These are phyloP conservation scores for Penicillium digitatum DNA, from an alignment of 2,329 filamentous ascomycete species.

Conservation along the genomic window DNA sequence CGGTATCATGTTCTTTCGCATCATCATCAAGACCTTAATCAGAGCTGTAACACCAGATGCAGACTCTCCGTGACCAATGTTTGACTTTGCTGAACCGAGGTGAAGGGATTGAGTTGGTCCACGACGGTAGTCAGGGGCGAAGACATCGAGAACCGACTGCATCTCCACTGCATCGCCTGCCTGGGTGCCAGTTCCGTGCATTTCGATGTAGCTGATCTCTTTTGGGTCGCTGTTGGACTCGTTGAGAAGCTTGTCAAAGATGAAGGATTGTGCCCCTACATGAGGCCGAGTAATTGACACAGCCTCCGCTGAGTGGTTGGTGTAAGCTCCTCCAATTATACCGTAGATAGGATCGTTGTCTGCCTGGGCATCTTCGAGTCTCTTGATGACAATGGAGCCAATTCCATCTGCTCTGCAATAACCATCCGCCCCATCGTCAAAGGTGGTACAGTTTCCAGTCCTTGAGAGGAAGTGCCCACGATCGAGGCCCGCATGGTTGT, in stretches of 20 bases:
- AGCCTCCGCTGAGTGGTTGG: constrained; percentile 77
- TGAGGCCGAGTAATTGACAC: constrained; percentile 83
- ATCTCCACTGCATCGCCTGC: constrained; percentile 81
- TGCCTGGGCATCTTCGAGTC: constrained; percentile 70
- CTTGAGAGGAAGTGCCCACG: constrained; percentile 75
- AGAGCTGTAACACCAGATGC: constrained; percentile 51
- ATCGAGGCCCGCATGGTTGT: constrained; percentile 71
- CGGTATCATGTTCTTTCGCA: constrained; percentile 34
- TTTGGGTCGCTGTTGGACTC: constrained; percentile 70
- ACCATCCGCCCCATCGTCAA: constrained; percentile 74
- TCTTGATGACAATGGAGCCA: constrained; percentile 71
- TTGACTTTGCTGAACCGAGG: constrained; percentile 62
- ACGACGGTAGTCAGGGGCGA: constrained; percentile 52
- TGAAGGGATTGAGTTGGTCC: constrained; percentile 52
- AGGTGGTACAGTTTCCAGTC: constrained; percentile 73
- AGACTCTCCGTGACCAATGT: constrained; percentile 61
- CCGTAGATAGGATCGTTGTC: constrained; percentile 69
- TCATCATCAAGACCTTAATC: constrained; percentile 40
- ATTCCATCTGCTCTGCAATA: constrained; percentile 78
- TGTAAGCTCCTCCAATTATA: constrained; percentile 68
- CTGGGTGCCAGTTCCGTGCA: constrained; percentile 86
- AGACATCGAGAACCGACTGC: constrained; percentile 65
- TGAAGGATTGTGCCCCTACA: constrained; percentile 66
- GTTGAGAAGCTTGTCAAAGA: constrained; percentile 67
- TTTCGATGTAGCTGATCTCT: constrained; percentile 79